Percentiles rank a stretch among this genome's conserved stretches.
Conservation (phyloP, 306 rosid species). For the Gastrolobium bilobum region DNA sequence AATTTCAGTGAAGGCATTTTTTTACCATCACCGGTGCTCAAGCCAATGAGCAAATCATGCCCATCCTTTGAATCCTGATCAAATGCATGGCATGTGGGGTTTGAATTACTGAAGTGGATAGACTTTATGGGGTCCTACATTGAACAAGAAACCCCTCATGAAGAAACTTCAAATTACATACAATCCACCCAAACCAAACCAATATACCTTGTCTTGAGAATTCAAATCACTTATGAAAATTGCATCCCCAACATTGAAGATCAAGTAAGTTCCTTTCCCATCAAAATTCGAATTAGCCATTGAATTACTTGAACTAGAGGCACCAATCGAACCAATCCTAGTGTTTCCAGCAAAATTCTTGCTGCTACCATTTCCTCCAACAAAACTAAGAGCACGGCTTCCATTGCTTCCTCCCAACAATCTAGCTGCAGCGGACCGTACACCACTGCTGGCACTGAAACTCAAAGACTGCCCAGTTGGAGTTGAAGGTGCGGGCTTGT, state of each 20-base stretch:
- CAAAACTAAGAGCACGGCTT: conserved; percentile 88
- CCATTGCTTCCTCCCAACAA: conserved; percentile 90
- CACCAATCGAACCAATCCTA: conserved; percentile 85
- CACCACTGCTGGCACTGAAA: conserved; percentile 83
- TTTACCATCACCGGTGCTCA: conserved; percentile 94
- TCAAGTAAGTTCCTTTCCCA: conserved; percentile 90
- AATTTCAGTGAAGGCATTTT: conserved; percentile 10
- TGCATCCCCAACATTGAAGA: conserved; percentile 95
- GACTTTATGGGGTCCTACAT: conserved; percentile 97
- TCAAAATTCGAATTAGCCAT: conserved; percentile 83
- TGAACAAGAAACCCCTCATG: conserved; percentile 50
- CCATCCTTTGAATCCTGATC: conserved; percentile 98
- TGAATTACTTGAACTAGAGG: conserved; percentile 72
- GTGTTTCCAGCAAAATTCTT: conserved; percentile 71
- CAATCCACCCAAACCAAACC: conserved; percentile 24
- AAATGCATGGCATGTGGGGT: conserved; percentile 90
- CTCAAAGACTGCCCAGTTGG: conserved; percentile 73
- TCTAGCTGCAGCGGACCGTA: conserved; percentile 94
- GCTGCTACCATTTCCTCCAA: conserved; percentile 89
- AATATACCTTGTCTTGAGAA: conserved; percentile 92
- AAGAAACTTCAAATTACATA: conserved; percentile 43
- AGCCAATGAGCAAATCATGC: conserved; percentile 91
- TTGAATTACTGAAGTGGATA: conserved; percentile 89
- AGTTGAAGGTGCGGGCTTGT: conserved; percentile 82
- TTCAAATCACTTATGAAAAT: conserved; percentile 93